A percentile compares a stretch with the other conserved stretches of the same genome.
phyloP scores from a whole-genome alignment of 805 yeast species.

The Candida loeiensis region DNA sequence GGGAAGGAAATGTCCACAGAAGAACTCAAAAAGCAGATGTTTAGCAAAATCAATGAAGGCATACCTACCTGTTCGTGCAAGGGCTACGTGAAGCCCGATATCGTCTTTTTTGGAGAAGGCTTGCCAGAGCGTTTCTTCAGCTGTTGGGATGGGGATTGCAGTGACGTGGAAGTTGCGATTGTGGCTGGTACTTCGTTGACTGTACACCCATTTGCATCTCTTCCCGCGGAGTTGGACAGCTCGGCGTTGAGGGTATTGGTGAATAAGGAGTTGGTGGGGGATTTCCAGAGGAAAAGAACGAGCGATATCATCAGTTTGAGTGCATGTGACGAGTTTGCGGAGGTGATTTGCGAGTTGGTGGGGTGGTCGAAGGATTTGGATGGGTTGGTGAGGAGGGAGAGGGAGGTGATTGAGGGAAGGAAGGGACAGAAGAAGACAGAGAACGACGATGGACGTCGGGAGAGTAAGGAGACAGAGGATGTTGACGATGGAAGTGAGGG shows the following conservation, averaged over 20 bases:
- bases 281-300: constrained; percentile 50
- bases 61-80: constrained; percentile 64
- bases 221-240: constrained; percentile 63
- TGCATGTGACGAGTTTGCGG: constrained; percentile 65
- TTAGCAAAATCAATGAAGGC: constrained; percentile 18
- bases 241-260: constrained; percentile 57
- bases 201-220: constrained; percentile 84
- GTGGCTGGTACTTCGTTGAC: constrained; percentile 92
- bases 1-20: constrained; percentile 46
- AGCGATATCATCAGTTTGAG: constrained; percentile 60
- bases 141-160: constrained; percentile 56
- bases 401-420: constrained; percentile 5
- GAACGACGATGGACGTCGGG: background rate
- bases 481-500: too few relatives aligned
- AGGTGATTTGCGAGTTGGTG: constrained; percentile 45
- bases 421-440: background rate
- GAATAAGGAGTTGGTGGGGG: constrained; percentile 78
- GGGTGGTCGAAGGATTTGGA: constrained; percentile 66
- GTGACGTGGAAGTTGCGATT: constrained; percentile 62
- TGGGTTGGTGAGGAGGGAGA: constrained; percentile 25
- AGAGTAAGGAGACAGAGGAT: background rate
- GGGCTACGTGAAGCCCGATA: constrained; percentile 87
- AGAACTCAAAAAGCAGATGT: constrained; percentile 39
- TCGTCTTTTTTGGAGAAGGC: constrained; percentile 91
- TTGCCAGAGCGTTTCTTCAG: constrained; percentile 70